These are phyloP conservation scores for Aphanomyces cochlioides DNA, from an alignment of 352 stramenopile genomes.

Conservation along the genomic window DNA sequence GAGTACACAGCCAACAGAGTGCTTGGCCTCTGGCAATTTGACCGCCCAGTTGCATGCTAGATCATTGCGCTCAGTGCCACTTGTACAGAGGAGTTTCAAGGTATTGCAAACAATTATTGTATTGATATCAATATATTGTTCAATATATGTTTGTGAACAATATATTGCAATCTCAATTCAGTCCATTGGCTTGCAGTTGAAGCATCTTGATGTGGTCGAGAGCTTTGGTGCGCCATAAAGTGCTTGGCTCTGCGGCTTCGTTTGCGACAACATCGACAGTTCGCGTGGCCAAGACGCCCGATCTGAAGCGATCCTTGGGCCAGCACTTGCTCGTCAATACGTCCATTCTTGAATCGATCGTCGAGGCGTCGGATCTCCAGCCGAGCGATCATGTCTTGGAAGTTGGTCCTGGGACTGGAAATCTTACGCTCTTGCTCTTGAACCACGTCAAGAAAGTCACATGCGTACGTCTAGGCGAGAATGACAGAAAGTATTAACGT, in stretches of 20 bases:
- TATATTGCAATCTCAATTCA: no score
- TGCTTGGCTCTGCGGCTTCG: neutral
- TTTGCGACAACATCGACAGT: constrained; percentile 10
- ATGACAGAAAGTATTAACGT: neutral
- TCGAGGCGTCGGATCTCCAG: constrained; percentile 52
- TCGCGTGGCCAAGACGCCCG: constrained; percentile 41
- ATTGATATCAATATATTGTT: no score
- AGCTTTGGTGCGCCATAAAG: neutral
- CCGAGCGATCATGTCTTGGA: constrained; percentile 59
- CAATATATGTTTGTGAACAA: no score
- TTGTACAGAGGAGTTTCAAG: no score
- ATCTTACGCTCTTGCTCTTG: constrained; percentile 78
- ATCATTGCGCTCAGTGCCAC: no score
- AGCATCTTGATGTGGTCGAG: no score
- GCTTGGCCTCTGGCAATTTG: no score
- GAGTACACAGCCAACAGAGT: no score
- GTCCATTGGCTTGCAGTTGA: no score
- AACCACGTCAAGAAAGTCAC: constrained; percentile 40
- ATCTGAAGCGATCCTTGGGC: constrained; percentile 77
- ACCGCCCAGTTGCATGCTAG: no score
- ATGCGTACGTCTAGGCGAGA: neutral
- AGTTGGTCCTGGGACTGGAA: constrained; percentile 80
- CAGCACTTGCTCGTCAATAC: constrained; percentile 77
- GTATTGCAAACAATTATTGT: no score
- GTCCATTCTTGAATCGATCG: constrained; percentile 57